phyloP scores from a whole-genome alignment of 441 rosid genomes.

The Populus hybrid region DNA sequence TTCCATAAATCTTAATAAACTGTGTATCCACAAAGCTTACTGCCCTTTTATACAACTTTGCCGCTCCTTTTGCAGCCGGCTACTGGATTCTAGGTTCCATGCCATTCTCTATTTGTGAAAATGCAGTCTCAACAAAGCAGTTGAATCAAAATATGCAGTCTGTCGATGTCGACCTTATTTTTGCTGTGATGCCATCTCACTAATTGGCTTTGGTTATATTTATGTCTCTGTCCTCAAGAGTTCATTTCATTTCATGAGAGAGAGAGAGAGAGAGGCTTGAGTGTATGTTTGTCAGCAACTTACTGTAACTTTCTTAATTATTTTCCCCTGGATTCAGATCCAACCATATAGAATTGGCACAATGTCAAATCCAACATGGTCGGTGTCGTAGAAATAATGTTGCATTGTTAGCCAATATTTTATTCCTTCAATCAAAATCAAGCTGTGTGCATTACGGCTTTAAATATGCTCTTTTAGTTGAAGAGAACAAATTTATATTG shows the following conservation, averaged over 20 bases:
- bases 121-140: background rate
- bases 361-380: background rate
- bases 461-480: slow-evolving; percentile 20
- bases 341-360: background rate
- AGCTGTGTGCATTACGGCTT: slow-evolving; percentile 30
- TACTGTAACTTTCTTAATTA: too few species aligned
- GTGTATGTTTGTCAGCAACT: background rate
- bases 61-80: background rate
- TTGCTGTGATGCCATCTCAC: background rate
- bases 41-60: background rate
- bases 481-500: slow-evolving; percentile 28
- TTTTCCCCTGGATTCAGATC: background rate
- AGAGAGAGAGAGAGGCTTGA: background rate
- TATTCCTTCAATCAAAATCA: slow-evolving; percentile 36
- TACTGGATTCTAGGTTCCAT: background rate
- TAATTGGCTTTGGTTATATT: background rate
- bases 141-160: background rate
- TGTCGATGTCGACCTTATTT: background rate
- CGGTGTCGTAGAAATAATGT: slow-evolving; percentile 6
- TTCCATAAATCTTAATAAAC: background rate
- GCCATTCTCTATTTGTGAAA: background rate
- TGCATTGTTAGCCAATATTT: slow-evolving; percentile 2
- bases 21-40: too few species aligned
- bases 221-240: background rate
- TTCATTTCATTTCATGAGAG: background rate